Percentiles rank a stretch among this genome's conserved stretches.
Evolutionary conservation across 129 eudicot species (phyloP).

Genomic region (Pulicaria dysenterica): DNA sequence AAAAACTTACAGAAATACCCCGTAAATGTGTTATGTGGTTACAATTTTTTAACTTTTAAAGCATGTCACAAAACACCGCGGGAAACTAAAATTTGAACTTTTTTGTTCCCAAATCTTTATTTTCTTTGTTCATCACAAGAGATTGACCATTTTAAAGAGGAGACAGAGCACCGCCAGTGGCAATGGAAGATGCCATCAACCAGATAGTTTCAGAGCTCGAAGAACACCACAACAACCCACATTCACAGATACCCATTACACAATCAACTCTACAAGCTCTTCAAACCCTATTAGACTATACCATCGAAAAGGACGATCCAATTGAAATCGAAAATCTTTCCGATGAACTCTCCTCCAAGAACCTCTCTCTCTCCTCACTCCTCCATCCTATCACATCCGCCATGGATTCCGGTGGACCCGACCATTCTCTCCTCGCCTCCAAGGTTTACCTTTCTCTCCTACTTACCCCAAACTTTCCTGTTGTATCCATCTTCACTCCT

Average conservation of each 20-base stretch:
- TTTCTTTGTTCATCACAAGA: too few species aligned
- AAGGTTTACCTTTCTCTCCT: constrained; percentile 73
- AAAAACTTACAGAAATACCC: too few species aligned
- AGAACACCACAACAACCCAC: constrained; percentile 29
- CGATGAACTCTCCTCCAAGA: constrained; percentile 56
- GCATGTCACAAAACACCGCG: too few species aligned
- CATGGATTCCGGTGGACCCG: constrained; percentile 65
- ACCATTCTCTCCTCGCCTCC: constrained; percentile 53
- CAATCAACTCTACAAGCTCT: constrained; percentile 51
- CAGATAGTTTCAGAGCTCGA: constrained; percentile 62
- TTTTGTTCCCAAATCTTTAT: too few species aligned
- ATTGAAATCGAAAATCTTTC: constrained; percentile 49
- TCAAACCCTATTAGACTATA: constrained; percentile 55
- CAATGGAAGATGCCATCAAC: constrained; percentile 60
- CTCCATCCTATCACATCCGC: constrained; percentile 47
- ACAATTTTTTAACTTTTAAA: too few species aligned
- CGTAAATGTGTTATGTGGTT: too few species aligned
- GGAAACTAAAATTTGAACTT: background rate
- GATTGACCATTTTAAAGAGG: background rate
- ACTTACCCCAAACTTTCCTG: constrained; percentile 68
- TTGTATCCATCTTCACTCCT: constrained; percentile 80
- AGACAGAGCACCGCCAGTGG: background rate
- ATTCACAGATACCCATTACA: constrained; percentile 55
- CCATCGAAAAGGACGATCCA: constrained; percentile 50
- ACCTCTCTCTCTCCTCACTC: constrained; percentile 47